Base-by-base conservation (phyloP, 2,329 filamentous ascomycete genomes). In the Ceratocystis eucalypticola region DNA sequence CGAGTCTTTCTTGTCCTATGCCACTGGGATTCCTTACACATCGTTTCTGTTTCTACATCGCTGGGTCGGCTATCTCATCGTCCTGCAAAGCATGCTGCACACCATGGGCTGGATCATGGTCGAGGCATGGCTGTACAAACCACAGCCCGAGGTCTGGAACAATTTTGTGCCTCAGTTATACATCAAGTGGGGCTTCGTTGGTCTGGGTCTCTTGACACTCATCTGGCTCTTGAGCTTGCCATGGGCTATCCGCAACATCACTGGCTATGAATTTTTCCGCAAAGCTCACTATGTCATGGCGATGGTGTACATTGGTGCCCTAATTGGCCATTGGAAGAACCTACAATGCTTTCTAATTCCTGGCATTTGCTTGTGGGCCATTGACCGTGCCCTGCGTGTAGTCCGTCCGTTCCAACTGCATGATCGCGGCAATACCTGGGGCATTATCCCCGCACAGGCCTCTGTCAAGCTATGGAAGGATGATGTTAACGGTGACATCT, bases 31-130 rank as follows among this genome's bases (percentile, higher is more conserved):
- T 0, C 87, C 88, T 0, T 89, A 90, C 71, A 88, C 91, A 70
- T 84, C 82, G 71, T 90, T 91, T 79, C 86, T 88, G 74, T 91
- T 91, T 72, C 76, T 91, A 22, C 88, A 91, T 73, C 84, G 87
- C 41, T 91, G 88, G 88, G 76, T 86, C 0, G 88, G 88, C 5
- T 87, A 87, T 69, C 79, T 91, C 71, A 89, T 92, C 69, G 82
- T 89, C 65, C 72, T 83, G 0, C 88, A 91, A 72, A 81, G 83
- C 2, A 75, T 79, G 8, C 74, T 91, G 1, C 88, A 92, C 72
- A 90, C 88, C 1, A 80, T 91, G 30, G 81, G 79, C 65, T 91
- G 88, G 88, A 83, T 80, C 30, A 72, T 91, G 55, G 76, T 91
- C 57, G 85, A 91, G 74, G 79, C 79, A 0, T 76, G 77, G 28